phyloP scores from a whole-genome alignment of 164 flowering plant genomes.

The Macadamia tetraphylla region DNA sequence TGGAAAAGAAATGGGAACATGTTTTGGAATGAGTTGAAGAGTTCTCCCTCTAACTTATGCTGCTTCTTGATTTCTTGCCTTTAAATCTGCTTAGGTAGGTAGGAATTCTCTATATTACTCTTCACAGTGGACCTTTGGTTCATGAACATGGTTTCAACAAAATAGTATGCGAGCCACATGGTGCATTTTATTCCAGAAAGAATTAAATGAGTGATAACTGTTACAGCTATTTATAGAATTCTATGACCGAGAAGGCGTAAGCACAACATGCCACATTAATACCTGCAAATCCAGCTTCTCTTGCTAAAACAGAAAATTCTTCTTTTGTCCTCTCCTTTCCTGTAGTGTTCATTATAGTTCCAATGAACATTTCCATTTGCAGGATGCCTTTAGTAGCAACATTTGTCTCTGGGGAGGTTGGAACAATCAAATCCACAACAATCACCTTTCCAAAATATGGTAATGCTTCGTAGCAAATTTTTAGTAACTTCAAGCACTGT shows the following conservation, averaged over 20 bases:
- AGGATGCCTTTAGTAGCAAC: neutral
- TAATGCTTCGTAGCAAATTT: slow-evolving; percentile 16
- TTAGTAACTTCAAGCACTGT: slow-evolving; percentile 14
- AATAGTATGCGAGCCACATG: no score
- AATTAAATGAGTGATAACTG: no score
- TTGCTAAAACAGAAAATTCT: slow-evolving; percentile 20
- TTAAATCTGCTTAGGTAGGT: no score
- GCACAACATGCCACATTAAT: slow-evolving; percentile 8
- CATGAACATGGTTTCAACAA: no score
- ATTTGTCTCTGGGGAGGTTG: neutral
- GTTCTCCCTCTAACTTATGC: no score
- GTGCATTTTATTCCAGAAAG: no score
- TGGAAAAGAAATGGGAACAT: no score
- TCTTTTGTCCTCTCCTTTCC: slow-evolving; percentile 20
- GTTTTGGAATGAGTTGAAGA: no score
- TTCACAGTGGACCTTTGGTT: no score
- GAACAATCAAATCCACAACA: slow-evolving; percentile 5
- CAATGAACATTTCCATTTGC: slow-evolving; percentile 7
- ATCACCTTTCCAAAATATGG: slow-evolving; percentile 17
- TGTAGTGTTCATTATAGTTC: slow-evolving; percentile 12
- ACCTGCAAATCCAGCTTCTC: slow-evolving; percentile 11
- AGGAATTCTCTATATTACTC: no score
- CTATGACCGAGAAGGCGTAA: slow-evolving; percentile 21
- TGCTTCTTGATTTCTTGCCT: no score
- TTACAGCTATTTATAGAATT: slow-evolving; percentile 18